Conservation (phyloP, 306 rosid genomes). For the cucumber (Cucumis sativus) region DNA sequence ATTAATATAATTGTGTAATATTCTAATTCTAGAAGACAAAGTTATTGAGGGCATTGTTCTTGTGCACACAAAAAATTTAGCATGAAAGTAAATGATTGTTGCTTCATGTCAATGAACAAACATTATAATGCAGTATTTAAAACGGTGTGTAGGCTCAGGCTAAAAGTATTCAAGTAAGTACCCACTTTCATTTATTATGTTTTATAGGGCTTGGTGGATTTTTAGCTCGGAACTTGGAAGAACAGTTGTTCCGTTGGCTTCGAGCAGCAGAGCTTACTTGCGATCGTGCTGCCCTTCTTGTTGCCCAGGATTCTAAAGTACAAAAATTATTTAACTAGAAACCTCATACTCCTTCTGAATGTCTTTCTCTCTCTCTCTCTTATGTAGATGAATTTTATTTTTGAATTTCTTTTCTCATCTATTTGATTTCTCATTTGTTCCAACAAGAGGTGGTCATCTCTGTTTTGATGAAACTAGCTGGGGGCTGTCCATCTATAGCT, state of each 20-base stretch:
- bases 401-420: slow-evolving; percentile 8
- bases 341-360: neutral
- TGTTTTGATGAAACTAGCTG: slow-evolving; percentile 96
- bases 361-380: neutral
- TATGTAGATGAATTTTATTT: neutral
- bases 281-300: slow-evolving; percentile 98
- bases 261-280: slow-evolving; percentile 97
- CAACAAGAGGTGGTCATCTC: slow-evolving; percentile 95
- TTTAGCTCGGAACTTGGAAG: slow-evolving; percentile 86
- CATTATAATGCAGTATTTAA: neutral
- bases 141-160: neutral
- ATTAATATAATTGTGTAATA: neutral
- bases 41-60: neutral
- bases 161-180: neutral
- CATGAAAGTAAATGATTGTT: neutral
- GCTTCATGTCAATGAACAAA: neutral
- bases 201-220: slow-evolving; percentile 75
- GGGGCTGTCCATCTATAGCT: slow-evolving; percentile 94
- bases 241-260: slow-evolving; percentile 90
- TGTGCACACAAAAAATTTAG: neutral
- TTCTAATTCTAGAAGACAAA: neutral
- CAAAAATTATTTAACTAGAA: neutral
- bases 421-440: slow-evolving; percentile 24
- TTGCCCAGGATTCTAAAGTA: slow-evolving; percentile 96
- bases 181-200: neutral